phyloP scores from a whole-genome alignment of 805 yeast genomes.

The Kazachstania martiniae region DNA sequence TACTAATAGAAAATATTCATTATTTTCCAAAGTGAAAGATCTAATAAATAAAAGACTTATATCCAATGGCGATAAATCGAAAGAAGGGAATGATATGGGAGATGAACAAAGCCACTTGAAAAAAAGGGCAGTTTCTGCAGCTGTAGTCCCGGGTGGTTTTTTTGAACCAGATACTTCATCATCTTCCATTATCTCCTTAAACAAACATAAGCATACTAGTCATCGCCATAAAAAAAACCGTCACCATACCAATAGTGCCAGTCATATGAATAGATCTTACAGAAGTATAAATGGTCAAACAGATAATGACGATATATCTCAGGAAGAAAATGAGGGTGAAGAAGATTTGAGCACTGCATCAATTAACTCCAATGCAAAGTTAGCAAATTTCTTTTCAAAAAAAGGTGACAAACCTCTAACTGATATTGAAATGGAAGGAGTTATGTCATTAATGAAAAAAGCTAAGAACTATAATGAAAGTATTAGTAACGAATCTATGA shows the following conservation, averaged over 20 bases:
- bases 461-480: conserved; percentile 2
- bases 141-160: conserved; percentile 21
- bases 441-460: conserved; percentile 44
- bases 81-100: background rate
- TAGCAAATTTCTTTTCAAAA: conserved; percentile 58
- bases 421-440: conserved; percentile 76
- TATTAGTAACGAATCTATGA: background rate
- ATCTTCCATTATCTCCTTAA: too few species aligned
- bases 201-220: background rate
- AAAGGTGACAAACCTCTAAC: conserved; percentile 70
- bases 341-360: conserved; percentile 6
- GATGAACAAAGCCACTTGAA: background rate
- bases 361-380: conserved; percentile 19
- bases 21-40: conserved; percentile 3
- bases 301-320: too few species aligned
- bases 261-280: too few species aligned
- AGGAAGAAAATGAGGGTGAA: conserved; percentile 1
- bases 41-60: background rate
- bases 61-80: background rate
- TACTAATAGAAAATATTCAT: conserved; percentile 2
- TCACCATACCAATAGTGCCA: too few species aligned
- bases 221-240: conserved; percentile 1
- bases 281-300: too few species aligned
- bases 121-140: background rate
- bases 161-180: conserved; percentile 12